These are phyloP conservation scores for Mitragyna speciosa DNA, from an alignment of 257 asterid genomes.

Conservation along the genomic window DNA sequence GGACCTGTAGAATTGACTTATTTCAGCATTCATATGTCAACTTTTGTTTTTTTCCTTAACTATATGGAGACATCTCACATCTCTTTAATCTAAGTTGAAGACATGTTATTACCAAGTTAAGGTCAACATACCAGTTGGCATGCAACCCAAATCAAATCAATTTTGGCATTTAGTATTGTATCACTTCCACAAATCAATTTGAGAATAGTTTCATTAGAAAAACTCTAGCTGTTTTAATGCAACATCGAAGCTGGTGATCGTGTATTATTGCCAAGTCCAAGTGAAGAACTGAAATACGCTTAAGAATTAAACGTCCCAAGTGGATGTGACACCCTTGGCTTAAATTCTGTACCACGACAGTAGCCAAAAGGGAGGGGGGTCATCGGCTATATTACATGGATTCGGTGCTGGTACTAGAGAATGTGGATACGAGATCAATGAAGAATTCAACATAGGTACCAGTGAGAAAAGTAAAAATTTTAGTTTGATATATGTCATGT, in stretches of 20 bases:
- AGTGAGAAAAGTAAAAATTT: too few relatives aligned
- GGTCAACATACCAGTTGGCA: neutral
- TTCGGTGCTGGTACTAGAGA: too few relatives aligned
- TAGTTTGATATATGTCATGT: too few relatives aligned
- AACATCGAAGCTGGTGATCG: neutral
- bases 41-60: too few relatives aligned
- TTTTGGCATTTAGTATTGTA: neutral
- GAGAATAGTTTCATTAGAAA: neutral
- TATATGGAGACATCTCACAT: neutral
- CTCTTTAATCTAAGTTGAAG: neutral
- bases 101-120: neutral
- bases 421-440: too few relatives aligned
- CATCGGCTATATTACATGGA: too few relatives aligned
- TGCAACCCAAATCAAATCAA: neutral
- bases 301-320: neutral
- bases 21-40: too few relatives aligned
- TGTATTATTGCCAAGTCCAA: neutral
- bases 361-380: neutral
- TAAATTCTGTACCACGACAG: constrained; percentile 8
- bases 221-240: neutral
- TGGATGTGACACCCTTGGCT: neutral
- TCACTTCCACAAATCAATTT: neutral
- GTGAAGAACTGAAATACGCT: neutral
- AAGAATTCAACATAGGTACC: too few relatives aligned
- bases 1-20: too few relatives aligned